Percentiles rank a stretch among this genome's conserved stretches.
Evolutionary conservation across 768 basidiomycete species (phyloP).

Genomic region (Kwoniella europaea): DNA sequence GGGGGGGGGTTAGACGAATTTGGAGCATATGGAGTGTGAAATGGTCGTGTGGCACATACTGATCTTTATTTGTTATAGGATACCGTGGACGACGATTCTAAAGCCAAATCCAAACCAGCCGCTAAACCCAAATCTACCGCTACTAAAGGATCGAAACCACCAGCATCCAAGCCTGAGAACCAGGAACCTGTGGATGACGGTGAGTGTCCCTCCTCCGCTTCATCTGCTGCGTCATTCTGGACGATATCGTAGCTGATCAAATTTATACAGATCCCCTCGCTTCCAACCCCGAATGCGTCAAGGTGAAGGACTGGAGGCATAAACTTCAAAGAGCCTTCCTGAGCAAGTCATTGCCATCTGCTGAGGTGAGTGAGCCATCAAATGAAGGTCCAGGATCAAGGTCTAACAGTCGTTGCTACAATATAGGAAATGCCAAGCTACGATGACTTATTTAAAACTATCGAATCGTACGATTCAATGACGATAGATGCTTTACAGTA

Average conservation of each 20-base stretch:
- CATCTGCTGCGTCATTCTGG: background rate
- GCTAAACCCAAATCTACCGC: constrained; percentile 65
- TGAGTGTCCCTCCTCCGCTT: constrained; percentile 55
- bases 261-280: constrained; percentile 60
- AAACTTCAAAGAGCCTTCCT: constrained; percentile 86
- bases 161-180: constrained; percentile 62
- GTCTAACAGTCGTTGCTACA: constrained; percentile 17
- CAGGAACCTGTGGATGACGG: constrained; percentile 66
- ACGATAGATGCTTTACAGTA: constrained; percentile 79
- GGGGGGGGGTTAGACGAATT: too few species aligned
- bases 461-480: constrained; percentile 77
- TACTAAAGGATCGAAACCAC: constrained; percentile 28
- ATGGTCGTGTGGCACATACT: too few species aligned
- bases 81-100: constrained; percentile 69
- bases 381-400: background rate
- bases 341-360: constrained; percentile 66
- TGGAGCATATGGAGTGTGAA: too few species aligned
- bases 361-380: constrained; percentile 63
- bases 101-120: constrained; percentile 66
- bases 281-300: constrained; percentile 68
- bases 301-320: constrained; percentile 90
- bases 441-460: constrained; percentile 73
- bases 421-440: constrained; percentile 75
- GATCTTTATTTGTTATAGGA: constrained; percentile 6
- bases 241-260: background rate